Conservation (phyloP, 768 basidiomycete genomes). For the Leccinellum albellum region DNA sequence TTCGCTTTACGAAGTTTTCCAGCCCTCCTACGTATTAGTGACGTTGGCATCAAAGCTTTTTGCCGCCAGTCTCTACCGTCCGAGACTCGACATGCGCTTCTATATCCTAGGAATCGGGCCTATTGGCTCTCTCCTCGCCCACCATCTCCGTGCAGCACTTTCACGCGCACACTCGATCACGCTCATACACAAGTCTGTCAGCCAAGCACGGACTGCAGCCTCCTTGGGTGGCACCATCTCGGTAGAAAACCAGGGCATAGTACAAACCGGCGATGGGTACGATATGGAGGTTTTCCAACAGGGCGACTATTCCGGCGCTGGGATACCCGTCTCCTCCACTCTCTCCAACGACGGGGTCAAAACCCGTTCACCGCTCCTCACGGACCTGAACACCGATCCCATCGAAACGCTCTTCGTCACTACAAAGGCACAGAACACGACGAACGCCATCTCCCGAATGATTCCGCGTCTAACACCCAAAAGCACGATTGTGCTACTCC, state of each 20-base stretch:
- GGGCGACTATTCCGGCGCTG: conserved; percentile 20
- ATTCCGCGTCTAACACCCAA: conserved; percentile 56
- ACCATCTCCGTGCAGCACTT: conserved; percentile 67
- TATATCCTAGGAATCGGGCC: conserved; percentile 80
- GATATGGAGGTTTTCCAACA: conserved; percentile 46
- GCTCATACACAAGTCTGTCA: conserved; percentile 60
- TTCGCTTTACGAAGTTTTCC: background rate
- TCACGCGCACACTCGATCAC: conserved; percentile 51
- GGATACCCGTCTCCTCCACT: conserved; percentile 16
- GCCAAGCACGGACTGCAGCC: conserved; percentile 35
- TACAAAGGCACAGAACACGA: conserved; percentile 69
- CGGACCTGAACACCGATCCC: conserved; percentile 18
- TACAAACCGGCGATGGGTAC: conserved; percentile 43
- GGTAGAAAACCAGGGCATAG: conserved; percentile 49
- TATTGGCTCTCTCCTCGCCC: conserved; percentile 77
- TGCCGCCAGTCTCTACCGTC: background rate
- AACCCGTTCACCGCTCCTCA: conserved; percentile 12
- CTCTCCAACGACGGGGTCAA: conserved; percentile 9
- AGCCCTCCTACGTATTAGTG: background rate
- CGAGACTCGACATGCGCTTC: conserved; percentile 46
- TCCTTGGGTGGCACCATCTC: conserved; percentile 36
- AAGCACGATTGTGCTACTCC: conserved; percentile 87
- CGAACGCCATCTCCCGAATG: conserved; percentile 54
- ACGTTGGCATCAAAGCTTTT: background rate
- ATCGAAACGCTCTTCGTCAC: conserved; percentile 83